phyloP scores from a whole-genome alignment of 148 eudicot genomes.

The Talinum fruticosum region DNA sequence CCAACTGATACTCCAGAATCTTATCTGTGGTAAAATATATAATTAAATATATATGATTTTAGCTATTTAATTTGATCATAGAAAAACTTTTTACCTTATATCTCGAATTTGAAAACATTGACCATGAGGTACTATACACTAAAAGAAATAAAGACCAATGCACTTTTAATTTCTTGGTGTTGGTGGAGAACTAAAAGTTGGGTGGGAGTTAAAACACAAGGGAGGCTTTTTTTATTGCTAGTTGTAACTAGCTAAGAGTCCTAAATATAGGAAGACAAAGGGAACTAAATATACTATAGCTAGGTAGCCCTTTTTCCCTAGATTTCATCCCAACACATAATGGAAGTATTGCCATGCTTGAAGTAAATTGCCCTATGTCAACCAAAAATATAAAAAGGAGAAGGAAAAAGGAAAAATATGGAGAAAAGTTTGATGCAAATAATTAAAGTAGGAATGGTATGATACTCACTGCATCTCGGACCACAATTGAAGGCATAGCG shows the following conservation, averaged over 20 bases:
- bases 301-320: conserved; percentile 15
- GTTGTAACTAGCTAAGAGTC: conserved; percentile 5
- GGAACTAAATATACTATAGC: conserved; percentile 10
- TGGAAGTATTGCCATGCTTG: background rate
- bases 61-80: background rate
- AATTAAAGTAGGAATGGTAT: conserved; percentile 7
- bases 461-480: conserved; percentile 66
- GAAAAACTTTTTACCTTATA: background rate
- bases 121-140: background rate
- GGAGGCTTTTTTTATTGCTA: conserved; percentile 27
- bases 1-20: background rate
- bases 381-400: background rate
- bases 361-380: background rate
- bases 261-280: conserved; percentile 10
- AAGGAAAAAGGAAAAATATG: too few relatives aligned
- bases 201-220: conserved; percentile 29
- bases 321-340: conserved; percentile 16
- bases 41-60: background rate
- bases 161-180: background rate
- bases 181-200: conserved; percentile 27
- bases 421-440: background rate
- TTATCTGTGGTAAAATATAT: background rate
- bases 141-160: background rate
- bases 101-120: background rate
- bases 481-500: conserved; percentile 75